Evolutionary conservation across 192 early-diverging fungal genomes (phyloP).

Genomic region (Coemansia sp.): DNA sequence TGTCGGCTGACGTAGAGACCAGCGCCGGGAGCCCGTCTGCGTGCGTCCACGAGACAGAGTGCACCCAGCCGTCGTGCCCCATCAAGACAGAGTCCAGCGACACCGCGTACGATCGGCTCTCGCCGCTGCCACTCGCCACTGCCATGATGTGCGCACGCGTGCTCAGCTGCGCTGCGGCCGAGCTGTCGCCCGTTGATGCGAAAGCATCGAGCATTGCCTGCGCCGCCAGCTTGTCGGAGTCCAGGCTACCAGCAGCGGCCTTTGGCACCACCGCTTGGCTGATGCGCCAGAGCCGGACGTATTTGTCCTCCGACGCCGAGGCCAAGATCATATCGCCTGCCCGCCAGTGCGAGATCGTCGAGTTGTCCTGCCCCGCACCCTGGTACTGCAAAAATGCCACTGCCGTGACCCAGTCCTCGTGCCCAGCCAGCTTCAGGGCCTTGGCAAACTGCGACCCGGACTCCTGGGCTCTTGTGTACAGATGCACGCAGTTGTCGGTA

Average conservation of each 20-base stretch:
- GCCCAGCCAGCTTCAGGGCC: conserved; percentile 74
- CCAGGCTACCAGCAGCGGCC: neutral
- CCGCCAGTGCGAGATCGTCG: conserved; percentile 57
- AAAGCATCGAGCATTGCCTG: conserved; percentile 28
- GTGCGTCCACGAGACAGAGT: conserved; percentile 73
- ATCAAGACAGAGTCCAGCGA: conserved; percentile 91
- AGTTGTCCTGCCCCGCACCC: conserved; percentile 9
- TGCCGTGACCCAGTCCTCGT: conserved; percentile 92
- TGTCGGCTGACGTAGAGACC: conserved; percentile 88
- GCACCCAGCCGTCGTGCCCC: conserved; percentile 97
- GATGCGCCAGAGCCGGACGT: conserved; percentile 85
- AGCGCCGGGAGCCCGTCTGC: conserved; percentile 60
- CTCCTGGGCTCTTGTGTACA: conserved; percentile 63
- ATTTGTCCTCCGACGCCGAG: conserved; percentile 88
- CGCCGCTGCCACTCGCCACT: neutral
- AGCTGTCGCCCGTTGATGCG: neutral
- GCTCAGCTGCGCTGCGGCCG: conserved; percentile 62
- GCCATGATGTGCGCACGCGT: conserved; percentile 73
- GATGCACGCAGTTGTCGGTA: conserved; percentile 75
- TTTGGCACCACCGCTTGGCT: neutral
- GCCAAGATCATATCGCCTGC: conserved; percentile 86
- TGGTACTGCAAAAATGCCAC: conserved; percentile 74
- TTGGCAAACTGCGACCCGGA: conserved; percentile 60
- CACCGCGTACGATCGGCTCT: conserved; percentile 42
- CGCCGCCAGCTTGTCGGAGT: conserved; percentile 9